A percentile compares a stretch with the other conserved stretches of the same genome.
These are phyloP conservation scores for Orbilia javanica DNA, from an alignment of 2,329 filamentous ascomycete genomes.

Conservation along the genomic window DNA sequence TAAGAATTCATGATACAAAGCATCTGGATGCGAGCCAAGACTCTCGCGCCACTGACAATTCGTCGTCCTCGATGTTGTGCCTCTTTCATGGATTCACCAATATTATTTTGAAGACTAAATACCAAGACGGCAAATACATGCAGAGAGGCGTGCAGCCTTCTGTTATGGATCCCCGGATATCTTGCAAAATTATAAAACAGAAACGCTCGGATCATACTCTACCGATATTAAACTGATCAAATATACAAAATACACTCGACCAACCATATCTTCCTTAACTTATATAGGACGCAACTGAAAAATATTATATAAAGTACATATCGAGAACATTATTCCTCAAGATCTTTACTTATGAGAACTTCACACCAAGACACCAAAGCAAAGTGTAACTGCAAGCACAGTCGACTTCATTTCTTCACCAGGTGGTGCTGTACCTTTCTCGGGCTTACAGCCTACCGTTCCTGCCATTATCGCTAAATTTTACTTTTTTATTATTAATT, in stretches of 20 bases:
- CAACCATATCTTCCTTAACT: background rate
- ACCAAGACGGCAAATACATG: no score
- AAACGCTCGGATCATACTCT: conserved; percentile 23
- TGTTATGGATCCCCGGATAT: background rate
- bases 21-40: conserved; percentile 9
- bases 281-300: background rate
- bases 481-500: background rate
- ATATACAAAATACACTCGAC: background rate
- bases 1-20: background rate
- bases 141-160: no score
- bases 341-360: conserved; percentile 13
- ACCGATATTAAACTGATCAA: background rate
- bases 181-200: conserved; percentile 29
- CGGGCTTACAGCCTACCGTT: conserved; percentile 37
- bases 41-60: conserved; percentile 9
- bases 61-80: conserved; percentile 18
- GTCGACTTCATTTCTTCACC: conserved; percentile 27
- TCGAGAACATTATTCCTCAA: background rate
- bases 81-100: no score
- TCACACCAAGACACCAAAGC: conserved; percentile 6
- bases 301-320: conserved; percentile 15
- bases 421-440: conserved; percentile 46
- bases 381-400: conserved; percentile 21
- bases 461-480: conserved; percentile 4
- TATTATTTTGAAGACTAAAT: no score